Base-by-base conservation (phyloP, 352 stramenopile genomes). In the Chrysophaeum taylorii region DNA sequence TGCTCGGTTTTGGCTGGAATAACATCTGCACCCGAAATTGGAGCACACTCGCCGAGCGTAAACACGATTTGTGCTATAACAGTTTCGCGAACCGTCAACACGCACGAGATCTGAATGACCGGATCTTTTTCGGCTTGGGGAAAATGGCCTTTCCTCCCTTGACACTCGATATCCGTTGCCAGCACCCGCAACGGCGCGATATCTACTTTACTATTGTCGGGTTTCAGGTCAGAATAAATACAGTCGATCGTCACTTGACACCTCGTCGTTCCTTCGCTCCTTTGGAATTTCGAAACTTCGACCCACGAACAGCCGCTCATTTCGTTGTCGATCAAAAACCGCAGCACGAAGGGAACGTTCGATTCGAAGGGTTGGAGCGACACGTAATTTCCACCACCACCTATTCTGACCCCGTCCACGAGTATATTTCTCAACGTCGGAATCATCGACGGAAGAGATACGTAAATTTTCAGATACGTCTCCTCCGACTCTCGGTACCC, bases 131-230 rank as follows among this genome's bases (percentile, higher is more conserved):
- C 84, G 5, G 89, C 84, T 71, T 95, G 84, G 12, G 88, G 88
- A 68, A 93, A 87, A 74, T 88, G 75, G 36, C 82, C 95, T 70
- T 98, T 98, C n/a, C 94, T 81, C 7, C 94, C 95, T 84, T 96
- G 92, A 79, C 96, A 99, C 82, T 99, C 96, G 75, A 99, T 99
- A 84, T 99, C 96, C 64, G 98, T 97, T 61, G 90, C 97, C 41
- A 99, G 80, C 74, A 99, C 94, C 45, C 96, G 89, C 54, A 99
- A 86, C 2, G 95, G 95, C 2, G 96, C 95, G 45, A 99, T 84
- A 70, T 62, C 29, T 62, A n/a, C n/a, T n/a, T n/a, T n/a, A n/a
- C n/a, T n/a, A n/a, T n/a, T n/a, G n/a, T n/a, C n/a, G n/a, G n/a
- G n/a, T n/a, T n/a, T n/a, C n/a, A n/a, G n/a, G n/a, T n/a, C n/a